A percentile compares a stretch with the other conserved stretches of the same genome.
Conservation (phyloP, 1,284 basidiomycete genomes). For the Ceratorhiza oryzae-sativae region DNA sequence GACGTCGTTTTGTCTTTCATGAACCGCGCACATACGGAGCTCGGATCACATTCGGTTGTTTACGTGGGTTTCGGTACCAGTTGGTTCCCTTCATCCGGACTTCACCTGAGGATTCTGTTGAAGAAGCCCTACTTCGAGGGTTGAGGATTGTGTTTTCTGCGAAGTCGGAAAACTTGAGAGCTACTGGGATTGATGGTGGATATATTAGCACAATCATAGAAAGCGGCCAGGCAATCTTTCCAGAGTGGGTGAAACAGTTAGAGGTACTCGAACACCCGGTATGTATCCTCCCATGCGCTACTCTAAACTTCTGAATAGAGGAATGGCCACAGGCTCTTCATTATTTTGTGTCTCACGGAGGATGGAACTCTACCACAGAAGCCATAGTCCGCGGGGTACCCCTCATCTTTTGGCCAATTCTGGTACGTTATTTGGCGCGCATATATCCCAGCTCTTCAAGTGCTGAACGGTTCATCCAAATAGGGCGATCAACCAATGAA, state of each 20-base stretch:
- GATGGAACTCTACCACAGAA: constrained; percentile 26
- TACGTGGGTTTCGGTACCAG: constrained; percentile 36
- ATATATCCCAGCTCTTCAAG: background rate
- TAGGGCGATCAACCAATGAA: constrained; percentile 25
- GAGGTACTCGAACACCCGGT: constrained; percentile 36
- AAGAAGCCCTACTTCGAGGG: background rate
- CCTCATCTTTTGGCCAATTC: constrained; percentile 35
- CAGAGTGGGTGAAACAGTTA: constrained; percentile 31
- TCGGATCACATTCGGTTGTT: constrained; percentile 23
- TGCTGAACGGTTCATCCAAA: too few species aligned
- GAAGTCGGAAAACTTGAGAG: background rate
- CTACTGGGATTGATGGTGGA: background rate
- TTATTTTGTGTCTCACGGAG: constrained; percentile 27
- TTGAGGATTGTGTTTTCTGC: background rate
- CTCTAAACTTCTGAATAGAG: constrained; percentile 2
- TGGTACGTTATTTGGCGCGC: background rate
- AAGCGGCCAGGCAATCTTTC: constrained; percentile 24
- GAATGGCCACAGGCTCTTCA: background rate
- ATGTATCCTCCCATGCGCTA: background rate
- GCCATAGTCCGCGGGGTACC: constrained; percentile 18
- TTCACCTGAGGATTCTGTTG: constrained; percentile 18
- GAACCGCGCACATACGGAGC: constrained; percentile 20
- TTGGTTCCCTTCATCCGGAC: constrained; percentile 20
- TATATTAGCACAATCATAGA: background rate
- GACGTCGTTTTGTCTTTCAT: constrained; percentile 18